Conservation (phyloP, 148 eudicot genomes). For the Hydrangea macrophylla region DNA sequence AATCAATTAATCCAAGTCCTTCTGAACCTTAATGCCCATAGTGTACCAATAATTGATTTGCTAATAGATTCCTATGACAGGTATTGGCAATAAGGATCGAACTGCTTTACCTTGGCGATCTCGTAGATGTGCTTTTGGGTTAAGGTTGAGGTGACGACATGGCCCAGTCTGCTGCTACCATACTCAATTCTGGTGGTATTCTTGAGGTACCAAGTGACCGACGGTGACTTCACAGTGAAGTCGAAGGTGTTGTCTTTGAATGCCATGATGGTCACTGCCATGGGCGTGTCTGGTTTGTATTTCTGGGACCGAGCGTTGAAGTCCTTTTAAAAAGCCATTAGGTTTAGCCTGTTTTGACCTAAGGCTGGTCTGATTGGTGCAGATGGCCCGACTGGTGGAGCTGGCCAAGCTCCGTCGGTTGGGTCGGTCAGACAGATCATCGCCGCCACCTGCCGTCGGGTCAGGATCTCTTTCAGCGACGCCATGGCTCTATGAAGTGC, state of each 20-base stretch:
- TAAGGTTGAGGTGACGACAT: too few relatives aligned
- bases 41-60: slow-evolving; percentile 79
- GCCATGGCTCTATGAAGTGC: too few relatives aligned
- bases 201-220: slow-evolving; percentile 79
- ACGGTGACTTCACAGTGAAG: too few relatives aligned
- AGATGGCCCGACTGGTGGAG: slow-evolving; percentile 84
- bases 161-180: too few relatives aligned
- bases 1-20: too few relatives aligned
- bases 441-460: slow-evolving; percentile 68
- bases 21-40: too few relatives aligned
- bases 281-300: slow-evolving; percentile 80
- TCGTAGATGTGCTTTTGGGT: too few relatives aligned
- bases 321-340: slow-evolving; percentile 90
- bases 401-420: slow-evolving; percentile 75
- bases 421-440: slow-evolving; percentile 83
- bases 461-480: too few relatives aligned
- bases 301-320: slow-evolving; percentile 87
- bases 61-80: slow-evolving; percentile 48
- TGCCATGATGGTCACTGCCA: too few relatives aligned
- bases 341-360: too few relatives aligned
- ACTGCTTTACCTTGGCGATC: slow-evolving; percentile 42
- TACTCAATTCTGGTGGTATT: slow-evolving; percentile 74
- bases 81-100: too few relatives aligned
- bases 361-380: slow-evolving; percentile 65
- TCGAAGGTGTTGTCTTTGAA: too few relatives aligned